These are phyloP conservation scores for Quercus alba DNA, from an alignment of 306 rosid species.

Conservation along the genomic window DNA sequence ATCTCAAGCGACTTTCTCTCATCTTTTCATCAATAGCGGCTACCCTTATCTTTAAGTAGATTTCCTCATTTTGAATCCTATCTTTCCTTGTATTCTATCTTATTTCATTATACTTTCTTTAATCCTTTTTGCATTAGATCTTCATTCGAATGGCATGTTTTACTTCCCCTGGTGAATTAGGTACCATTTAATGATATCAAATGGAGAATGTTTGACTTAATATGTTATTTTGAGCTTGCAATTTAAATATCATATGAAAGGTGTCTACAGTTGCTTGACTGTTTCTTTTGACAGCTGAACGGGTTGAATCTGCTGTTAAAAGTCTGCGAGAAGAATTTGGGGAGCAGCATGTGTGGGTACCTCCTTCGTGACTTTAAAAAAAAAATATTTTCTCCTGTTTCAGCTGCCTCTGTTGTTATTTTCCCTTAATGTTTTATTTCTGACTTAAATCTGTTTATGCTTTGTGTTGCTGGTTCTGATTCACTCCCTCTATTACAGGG, in stretches of 20 bases:
- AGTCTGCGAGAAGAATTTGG: conserved; percentile 62
- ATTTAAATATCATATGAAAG: conserved; percentile 1
- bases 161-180: neutral
- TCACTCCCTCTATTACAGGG: conserved; percentile 48
- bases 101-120: neutral
- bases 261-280: conserved; percentile 4
- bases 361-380: conserved; percentile 40
- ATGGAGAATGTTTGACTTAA: neutral
- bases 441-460: conserved; percentile 17
- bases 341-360: conserved; percentile 98
- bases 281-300: conserved; percentile 43
- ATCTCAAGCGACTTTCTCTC: too few species aligned
- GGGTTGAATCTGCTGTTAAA: conserved; percentile 65
- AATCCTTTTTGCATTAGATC: neutral
- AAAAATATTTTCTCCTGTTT: neutral
- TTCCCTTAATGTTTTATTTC: neutral
- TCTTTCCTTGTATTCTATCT: too few species aligned
- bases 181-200: neutral
- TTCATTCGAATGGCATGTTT: neutral
- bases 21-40: too few species aligned
- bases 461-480: conserved; percentile 21
- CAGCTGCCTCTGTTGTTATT: neutral
- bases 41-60: too few species aligned
- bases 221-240: conserved; percentile 3
- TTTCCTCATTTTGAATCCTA: too few species aligned